Evolutionary conservation across 169 alveolate species (phyloP), one percentile per base, ranked within the genome.

Genomic region (Plasmodium billcollinsi): DNA sequence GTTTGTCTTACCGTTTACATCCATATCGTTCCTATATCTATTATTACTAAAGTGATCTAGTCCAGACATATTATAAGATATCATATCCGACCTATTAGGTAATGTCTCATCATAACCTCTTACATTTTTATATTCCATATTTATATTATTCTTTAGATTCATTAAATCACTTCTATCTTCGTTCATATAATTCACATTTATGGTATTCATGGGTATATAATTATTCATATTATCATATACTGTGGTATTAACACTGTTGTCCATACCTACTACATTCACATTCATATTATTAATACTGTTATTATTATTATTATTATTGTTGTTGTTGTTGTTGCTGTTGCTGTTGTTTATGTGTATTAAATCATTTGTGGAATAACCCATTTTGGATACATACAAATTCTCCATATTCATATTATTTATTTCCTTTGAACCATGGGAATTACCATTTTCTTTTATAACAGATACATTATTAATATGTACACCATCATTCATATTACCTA

Each of bases 111-210:
- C n/a, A 15, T 15, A 9, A 59, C 69, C 69, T 26, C 47, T 39
- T 5, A 59, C 29, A 59, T 20, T 59, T 59, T 59, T 59, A 18
- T 59, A 52, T 52, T 59, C 69, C 29, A 59, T 45, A 59, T 59
- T 59, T 59, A 59, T 5, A 20, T 20, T 59, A 15, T 59, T 59
- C 7, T 9, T 15, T 14, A 12, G 4, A 18, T 20, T 58, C 67
- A 58, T 58, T 58, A 18, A 58, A n/a, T 58, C 20, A 2, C 20
- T 58, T 7, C 24, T 58, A n/a, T 7, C 7, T 0, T 58, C 67
- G 2, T 18, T 59, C 69, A 14, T 59, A 14, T 14, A 20, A 59
- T 18, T 15, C 7, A 14, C 15, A 5, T 15, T 20, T 11, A n/a
- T 14, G 0, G 39, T 18, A 26, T 59, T 59, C 20, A 59, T 59